Evolutionary conservation across 2,329 filamentous ascomycete genomes (phyloP).

Genomic region (Xylaria sp.): DNA sequence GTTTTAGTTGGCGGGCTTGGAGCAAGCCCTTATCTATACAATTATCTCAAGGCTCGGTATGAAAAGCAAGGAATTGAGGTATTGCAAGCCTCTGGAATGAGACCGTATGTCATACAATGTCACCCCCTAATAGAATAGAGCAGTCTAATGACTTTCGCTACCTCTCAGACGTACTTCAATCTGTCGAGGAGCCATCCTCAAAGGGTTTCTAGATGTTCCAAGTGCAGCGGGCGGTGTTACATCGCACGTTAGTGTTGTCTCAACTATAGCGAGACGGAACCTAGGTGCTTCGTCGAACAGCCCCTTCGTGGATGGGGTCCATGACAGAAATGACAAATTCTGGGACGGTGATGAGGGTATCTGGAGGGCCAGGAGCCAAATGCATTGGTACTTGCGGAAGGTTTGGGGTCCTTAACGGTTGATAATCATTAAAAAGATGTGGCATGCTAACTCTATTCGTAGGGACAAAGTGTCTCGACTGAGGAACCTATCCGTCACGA

Average conservation of each 20-base stretch:
- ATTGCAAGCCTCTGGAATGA: not conserved
- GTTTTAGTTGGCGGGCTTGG: slow-evolving; percentile 7
- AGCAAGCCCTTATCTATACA: slow-evolving; percentile 3
- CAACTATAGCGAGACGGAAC: slow-evolving; percentile 7
- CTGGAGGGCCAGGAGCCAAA: not conserved
- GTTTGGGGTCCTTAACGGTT: not conserved
- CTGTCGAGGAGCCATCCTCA: not conserved
- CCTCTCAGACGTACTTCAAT: slow-evolving; percentile 8
- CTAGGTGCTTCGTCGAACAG: not conserved
- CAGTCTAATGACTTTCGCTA: not conserved
- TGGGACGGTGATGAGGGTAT: not conserved
- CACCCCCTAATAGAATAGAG: not conserved
- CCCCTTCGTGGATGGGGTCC: not conserved
- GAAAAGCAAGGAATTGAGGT: not conserved
- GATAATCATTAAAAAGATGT: not conserved
- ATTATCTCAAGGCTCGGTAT: slow-evolving; percentile 1
- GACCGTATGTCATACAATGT: not conserved
- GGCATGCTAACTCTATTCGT: not conserved
- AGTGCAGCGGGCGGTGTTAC: not conserved
- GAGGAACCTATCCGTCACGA: not conserved
- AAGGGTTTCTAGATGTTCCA: slow-evolving; percentile 6
- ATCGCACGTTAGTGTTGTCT: slow-evolving; percentile 9
- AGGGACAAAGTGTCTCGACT: not conserved
- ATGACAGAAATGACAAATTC: not conserved
- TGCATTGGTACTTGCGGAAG: not conserved